Conservation (phyloP, 1,284 basidiomycete species). For the Ustilago nuda region DNA sequence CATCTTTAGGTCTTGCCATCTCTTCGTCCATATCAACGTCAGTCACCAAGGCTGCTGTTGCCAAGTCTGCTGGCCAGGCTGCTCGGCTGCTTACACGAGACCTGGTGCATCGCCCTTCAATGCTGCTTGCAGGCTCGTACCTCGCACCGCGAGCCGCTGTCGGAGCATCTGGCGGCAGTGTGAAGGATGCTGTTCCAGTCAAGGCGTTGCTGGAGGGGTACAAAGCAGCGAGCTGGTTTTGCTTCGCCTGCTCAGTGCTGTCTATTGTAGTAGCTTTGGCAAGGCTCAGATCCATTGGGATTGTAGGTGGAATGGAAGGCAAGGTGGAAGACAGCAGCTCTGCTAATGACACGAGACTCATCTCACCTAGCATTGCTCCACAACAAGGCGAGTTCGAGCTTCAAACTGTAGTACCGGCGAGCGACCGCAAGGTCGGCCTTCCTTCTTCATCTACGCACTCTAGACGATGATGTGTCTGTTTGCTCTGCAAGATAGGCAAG, state of each 20-base stretch:
- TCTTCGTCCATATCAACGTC: slow-evolving; percentile 56
- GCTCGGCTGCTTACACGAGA: slow-evolving; percentile 15
- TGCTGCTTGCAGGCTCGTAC: slow-evolving; percentile 22
- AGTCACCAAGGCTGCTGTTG: slow-evolving; percentile 40
- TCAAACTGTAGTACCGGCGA: slow-evolving; percentile 9
- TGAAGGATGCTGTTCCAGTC: not conserved
- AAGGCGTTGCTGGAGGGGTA: slow-evolving; percentile 51
- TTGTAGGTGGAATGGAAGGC: slow-evolving; percentile 51
- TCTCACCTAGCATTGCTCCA: slow-evolving; percentile 3
- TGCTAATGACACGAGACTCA: slow-evolving; percentile 1
- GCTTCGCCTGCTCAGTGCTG: slow-evolving; percentile 42
- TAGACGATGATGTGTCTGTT: slow-evolving; percentile 12
- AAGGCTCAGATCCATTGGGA: slow-evolving; percentile 48
- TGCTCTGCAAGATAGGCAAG: too few species aligned
- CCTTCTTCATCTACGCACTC: slow-evolving; percentile 12
- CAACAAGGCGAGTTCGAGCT: slow-evolving; percentile 21
- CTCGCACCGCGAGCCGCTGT: slow-evolving; percentile 18
- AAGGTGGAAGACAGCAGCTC: slow-evolving; percentile 39
- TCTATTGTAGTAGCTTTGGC: slow-evolving; percentile 47
- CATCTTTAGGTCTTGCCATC: slow-evolving; percentile 61
- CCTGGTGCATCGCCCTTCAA: slow-evolving; percentile 18
- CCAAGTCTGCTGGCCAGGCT: slow-evolving; percentile 12
- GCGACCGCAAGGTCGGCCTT: slow-evolving; percentile 16
- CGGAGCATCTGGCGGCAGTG: slow-evolving; percentile 4
- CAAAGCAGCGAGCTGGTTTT: slow-evolving; percentile 58